Evolutionary conservation across 2,329 filamentous ascomycete genomes (phyloP).

Genomic region (Dactylellina cionopaga): DNA sequence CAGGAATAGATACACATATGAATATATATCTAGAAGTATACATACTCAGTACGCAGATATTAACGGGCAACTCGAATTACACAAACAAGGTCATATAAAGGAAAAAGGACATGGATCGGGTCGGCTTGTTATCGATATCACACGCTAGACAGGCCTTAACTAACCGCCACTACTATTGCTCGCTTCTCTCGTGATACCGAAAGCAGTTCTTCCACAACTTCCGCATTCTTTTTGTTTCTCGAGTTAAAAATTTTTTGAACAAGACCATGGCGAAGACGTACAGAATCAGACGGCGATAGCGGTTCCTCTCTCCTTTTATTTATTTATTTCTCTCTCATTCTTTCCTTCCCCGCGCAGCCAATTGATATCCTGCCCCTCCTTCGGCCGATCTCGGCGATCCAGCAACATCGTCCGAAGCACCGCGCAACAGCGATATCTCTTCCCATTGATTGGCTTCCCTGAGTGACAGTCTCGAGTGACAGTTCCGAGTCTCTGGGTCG

Average conservation of each 20-base stretch:
- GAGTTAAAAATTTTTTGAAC: background rate
- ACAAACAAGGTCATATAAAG: too few species aligned
- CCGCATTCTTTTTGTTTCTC: conserved; percentile 6
- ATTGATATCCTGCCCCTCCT: background rate
- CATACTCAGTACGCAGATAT: too few species aligned
- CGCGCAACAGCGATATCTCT: too few species aligned
- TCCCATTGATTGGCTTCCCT: too few species aligned
- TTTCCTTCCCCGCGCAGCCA: background rate
- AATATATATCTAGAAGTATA: too few species aligned
- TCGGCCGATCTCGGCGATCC: conserved; percentile 26
- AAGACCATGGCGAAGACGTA: conserved; percentile 38
- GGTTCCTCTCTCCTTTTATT: background rate
- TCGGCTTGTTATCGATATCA: conserved; percentile 38
- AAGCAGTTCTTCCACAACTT: conserved; percentile 10
- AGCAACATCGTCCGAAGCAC: too few species aligned
- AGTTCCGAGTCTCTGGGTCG: background rate
- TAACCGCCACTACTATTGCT: background rate
- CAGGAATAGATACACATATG: too few species aligned
- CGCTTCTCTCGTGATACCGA: conserved; percentile 50
- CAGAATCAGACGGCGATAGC: conserved; percentile 38
- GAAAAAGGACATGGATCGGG: conserved; percentile 16
- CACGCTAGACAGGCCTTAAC: conserved; percentile 36
- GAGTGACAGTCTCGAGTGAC: background rate
- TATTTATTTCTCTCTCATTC: background rate
- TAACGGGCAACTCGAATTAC: too few species aligned